A percentile compares a stretch with the other conserved stretches of the same genome.
phyloP scores from a whole-genome alignment of 2,329 filamentous ascomycete species.

The Microdochium paspali region DNA sequence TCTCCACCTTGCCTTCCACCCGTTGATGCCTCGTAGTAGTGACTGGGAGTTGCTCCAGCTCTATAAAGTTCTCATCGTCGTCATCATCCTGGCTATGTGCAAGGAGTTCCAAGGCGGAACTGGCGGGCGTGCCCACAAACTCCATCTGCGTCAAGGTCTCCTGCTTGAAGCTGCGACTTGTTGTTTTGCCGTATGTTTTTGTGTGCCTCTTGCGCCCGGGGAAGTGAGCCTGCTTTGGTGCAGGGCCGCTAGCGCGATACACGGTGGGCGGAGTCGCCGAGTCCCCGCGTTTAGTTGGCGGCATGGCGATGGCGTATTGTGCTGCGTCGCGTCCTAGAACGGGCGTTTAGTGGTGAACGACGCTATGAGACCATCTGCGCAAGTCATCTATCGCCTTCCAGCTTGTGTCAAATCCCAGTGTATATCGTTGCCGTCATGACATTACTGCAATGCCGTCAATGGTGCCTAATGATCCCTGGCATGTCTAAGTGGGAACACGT shows the following conservation, averaged over 20 bases:
- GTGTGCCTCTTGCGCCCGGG: conserved; percentile 1
- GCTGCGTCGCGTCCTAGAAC: too few relatives aligned
- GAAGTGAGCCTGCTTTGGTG: conserved; percentile 2
- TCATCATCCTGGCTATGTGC: conserved; percentile 9
- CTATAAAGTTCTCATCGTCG: background rate
- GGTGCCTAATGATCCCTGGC: background rate
- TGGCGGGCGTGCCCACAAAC: conserved; percentile 5
- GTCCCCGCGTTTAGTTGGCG: background rate
- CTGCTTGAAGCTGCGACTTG: background rate
- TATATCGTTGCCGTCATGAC: background rate
- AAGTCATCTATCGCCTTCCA: too few relatives aligned
- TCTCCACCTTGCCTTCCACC: conserved; percentile 5
- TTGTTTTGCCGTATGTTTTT: conserved; percentile 2
- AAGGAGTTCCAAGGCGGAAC: conserved; percentile 4
- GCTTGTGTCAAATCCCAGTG: too few relatives aligned
- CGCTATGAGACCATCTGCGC: too few relatives aligned
- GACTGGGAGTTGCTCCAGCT: background rate
- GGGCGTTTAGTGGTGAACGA: too few relatives aligned
- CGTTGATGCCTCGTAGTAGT: conserved; percentile 1
- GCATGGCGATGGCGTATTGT: too few relatives aligned
- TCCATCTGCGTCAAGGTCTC: conserved; percentile 3
- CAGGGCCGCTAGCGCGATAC: background rate
- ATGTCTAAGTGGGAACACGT: background rate
- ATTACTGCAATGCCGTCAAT: background rate
- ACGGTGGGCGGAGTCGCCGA: background rate